Evolutionary conservation across 805 yeast genomes (phyloP).

Genomic region (Phaffomyces thermotolerans): DNA sequence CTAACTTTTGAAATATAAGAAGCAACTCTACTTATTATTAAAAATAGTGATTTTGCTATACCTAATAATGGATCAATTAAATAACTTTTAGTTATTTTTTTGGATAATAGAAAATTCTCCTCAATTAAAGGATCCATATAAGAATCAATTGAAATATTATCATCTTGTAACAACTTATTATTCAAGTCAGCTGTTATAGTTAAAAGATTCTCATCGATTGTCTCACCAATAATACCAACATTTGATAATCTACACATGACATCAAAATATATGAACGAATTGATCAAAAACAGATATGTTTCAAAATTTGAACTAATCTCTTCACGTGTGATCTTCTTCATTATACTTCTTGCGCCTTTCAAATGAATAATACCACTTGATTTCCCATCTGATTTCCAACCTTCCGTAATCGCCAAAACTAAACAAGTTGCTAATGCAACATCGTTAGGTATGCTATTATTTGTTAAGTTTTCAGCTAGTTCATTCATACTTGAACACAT

Average conservation of each 20-base stretch:
- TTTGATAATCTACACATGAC: slow-evolving; percentile 61
- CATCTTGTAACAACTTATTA: not conserved
- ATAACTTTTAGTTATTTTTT: slow-evolving; percentile 2
- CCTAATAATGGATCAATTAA: slow-evolving; percentile 59
- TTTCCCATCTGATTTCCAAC: slow-evolving; percentile 58
- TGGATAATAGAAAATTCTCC: slow-evolving; percentile 2
- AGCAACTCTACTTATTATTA: slow-evolving; percentile 59
- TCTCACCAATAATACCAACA: slow-evolving; percentile 6
- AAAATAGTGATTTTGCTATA: slow-evolving; percentile 56
- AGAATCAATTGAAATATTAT: slow-evolving; percentile 1
- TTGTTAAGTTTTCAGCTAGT: slow-evolving; percentile 47
- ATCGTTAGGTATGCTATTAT: slow-evolving; percentile 46
- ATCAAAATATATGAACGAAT: slow-evolving; percentile 63
- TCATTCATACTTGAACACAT: slow-evolving; percentile 33
- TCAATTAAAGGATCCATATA: slow-evolving; percentile 5
- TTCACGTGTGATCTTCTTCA: slow-evolving; percentile 30
- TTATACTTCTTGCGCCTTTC: slow-evolving; percentile 59
- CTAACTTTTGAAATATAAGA: slow-evolving; percentile 45
- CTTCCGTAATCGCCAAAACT: slow-evolving; percentile 55
- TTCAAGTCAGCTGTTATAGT: slow-evolving; percentile 1
- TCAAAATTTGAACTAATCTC: slow-evolving; percentile 11
- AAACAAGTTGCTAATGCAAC: slow-evolving; percentile 61
- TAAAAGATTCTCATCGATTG: slow-evolving; percentile 11
- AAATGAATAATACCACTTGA: slow-evolving; percentile 63
- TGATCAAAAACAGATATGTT: slow-evolving; percentile 18